A percentile compares a stretch with the other conserved stretches of the same genome.
Conservation (phyloP, 805 yeast genomes). For the Candida pseudoglaebosa region DNA sequence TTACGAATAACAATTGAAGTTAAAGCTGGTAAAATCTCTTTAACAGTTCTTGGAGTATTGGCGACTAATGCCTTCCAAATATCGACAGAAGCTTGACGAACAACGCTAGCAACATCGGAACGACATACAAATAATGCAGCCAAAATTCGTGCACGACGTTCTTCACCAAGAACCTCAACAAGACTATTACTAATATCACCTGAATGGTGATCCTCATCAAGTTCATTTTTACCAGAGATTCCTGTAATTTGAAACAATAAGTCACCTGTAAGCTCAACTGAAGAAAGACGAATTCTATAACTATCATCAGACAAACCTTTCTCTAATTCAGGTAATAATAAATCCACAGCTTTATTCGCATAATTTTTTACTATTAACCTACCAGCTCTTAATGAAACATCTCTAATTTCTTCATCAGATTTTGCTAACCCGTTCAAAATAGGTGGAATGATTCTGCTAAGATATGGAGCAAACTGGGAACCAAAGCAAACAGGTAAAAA, state of each 20-base stretch:
- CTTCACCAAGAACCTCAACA: conserved; percentile 76
- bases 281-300: conserved; percentile 84
- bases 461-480: conserved; percentile 82
- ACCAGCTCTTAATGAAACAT: conserved; percentile 88
- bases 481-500: conserved; percentile 96
- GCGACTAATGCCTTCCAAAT: conserved; percentile 97
- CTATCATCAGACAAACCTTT: conserved; percentile 78
- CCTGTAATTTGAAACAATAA: conserved; percentile 92
- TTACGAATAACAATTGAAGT: conserved; percentile 76
- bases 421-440: conserved; percentile 91
- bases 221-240: conserved; percentile 71
- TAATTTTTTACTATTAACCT: conserved; percentile 86
- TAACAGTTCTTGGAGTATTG: conserved; percentile 91
- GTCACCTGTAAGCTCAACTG: conserved; percentile 95
- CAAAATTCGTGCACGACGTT: conserved; percentile 81
- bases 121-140: conserved; percentile 90
- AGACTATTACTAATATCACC: conserved; percentile 59
- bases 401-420: conserved; percentile 78
- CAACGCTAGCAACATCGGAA: conserved; percentile 83
- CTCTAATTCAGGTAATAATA: conserved; percentile 91
- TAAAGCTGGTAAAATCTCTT: conserved; percentile 83
- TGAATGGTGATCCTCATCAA: conserved; percentile 48
- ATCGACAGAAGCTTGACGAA: conserved; percentile 84
- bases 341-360: conserved; percentile 88
- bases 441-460: conserved; percentile 84